Base-by-base conservation (phyloP, 148 eudicot species). In the Chenopodium formosanum region DNA sequence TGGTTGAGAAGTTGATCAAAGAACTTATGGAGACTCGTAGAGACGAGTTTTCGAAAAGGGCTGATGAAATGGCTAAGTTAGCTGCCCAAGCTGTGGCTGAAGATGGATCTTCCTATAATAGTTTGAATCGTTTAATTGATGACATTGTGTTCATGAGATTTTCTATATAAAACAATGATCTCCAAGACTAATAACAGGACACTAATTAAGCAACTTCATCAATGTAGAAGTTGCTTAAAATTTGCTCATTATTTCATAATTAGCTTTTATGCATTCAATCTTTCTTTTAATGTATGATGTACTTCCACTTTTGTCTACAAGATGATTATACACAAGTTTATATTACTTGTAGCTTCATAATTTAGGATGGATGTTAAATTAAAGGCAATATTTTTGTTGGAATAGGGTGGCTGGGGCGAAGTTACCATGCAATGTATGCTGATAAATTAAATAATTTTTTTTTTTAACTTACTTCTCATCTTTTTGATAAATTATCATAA, bases 41-140 rank as follows among this genome's bases (percentile, higher is more conserved):
- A 19, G 83, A 79, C 4, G 78, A 64, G 81, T 66, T 86, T 19
- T 27, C 32, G 0, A 50, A 40, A 73, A 76, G 72, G 31, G 78
- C 74, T 0, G 32, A 77, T 40, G 11, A 73, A 17, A 3, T 74
- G 48, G 82, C 87, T 31, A 70, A 58, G 75, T 77, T 67, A 70
- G 85, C 83, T 46, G 46, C 23, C 3, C 34, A 77, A 77, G 86
- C 88, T 20, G 86, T 83, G 20, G 20, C 34, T 4, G 34, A 73
- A 80, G 66, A 50, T 72, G 88, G 88, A 50, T 80, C 88, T 9
- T 83, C 88, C 2, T 86, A 86, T 67, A 29, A 68, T 1, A 46
- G 44, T 46, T 65, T 82, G 66, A 62, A 48, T 82, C 82, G 73
- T 69, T 75, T 85, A 9, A 64, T 85, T 1, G 80, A 85, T 0